A percentile compares a stretch with the other conserved stretches of the same genome.
Conservation (phyloP, 129 eudicot species). For the Artemisia tridentata region DNA sequence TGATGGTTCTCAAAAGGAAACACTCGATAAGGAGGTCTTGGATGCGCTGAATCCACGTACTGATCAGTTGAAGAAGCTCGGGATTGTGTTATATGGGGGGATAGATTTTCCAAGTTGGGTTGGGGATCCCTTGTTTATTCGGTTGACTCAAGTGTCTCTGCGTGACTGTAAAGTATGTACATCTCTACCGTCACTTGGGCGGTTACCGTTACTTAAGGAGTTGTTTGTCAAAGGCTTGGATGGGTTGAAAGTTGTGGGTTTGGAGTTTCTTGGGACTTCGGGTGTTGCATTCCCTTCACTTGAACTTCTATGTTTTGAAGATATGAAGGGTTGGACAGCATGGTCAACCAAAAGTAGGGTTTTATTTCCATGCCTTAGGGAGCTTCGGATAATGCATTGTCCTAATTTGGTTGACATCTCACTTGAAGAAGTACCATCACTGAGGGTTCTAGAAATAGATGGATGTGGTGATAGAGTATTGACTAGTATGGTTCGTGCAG, state of each 20-base stretch:
- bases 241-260: constrained; percentile 6
- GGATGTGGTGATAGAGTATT: neutral
- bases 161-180: neutral
- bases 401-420: constrained; percentile 17
- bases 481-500: neutral
- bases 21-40: neutral
- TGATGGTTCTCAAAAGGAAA: neutral
- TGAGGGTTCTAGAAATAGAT: neutral
- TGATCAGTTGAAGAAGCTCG: neutral
- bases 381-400: neutral
- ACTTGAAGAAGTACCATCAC: constrained; percentile 18
- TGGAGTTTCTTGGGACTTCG: constrained; percentile 10
- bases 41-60: neutral
- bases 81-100: constrained; percentile 9
- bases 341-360: constrained; percentile 30
- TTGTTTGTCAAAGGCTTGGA: constrained; percentile 7
- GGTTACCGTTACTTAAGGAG: constrained; percentile 8
- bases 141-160: neutral
- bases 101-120: constrained; percentile 23
- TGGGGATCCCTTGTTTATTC: neutral
- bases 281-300: constrained; percentile 34
- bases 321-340: constrained; percentile 38
- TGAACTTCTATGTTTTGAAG: constrained; percentile 27
- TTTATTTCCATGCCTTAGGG: constrained; percentile 19
- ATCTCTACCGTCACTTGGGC: constrained; percentile 16